Evolutionary conservation across 1,284 basidiomycete genomes (phyloP), one percentile per base, ranked within the genome.

Genomic region (Malassezia furfur): DNA sequence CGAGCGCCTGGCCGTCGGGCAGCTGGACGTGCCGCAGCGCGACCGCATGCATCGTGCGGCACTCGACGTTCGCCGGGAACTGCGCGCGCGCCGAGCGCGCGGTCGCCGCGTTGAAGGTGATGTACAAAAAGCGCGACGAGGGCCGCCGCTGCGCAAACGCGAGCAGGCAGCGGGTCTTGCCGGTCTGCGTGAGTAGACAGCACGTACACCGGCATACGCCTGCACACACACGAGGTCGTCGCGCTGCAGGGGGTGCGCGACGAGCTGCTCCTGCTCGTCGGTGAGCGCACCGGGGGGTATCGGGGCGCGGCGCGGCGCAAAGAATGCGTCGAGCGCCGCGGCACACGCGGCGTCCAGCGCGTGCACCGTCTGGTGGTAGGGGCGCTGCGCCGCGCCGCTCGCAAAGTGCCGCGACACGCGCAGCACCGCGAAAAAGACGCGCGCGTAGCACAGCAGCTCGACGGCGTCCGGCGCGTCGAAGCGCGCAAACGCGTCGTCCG

Each of bases 101-200:
- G n/a, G 66, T 65, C 14, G 66, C 62, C 17, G 62, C 64, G 52
- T 70, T 70, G 54, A 70, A 70, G 2, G 68, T 65, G 14, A 70
- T 61, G 53, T 70, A 70, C 17, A 70, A 60, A 30, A 70, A 66
- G 6, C 60, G 54, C 45, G 63, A 57, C 31, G 58, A 34, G 1
- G 68, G 68, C 6, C 66, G 63, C 25, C 49, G 52, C 30, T 63
- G 48, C 15, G 68, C 64, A 34, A 65, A 68, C 30, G 66, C 66
- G 14, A 65, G 52, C 3, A 70, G 61, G 19, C 66, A 70, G 22
- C 62, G 57, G 5, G 68, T 70, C 50, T 70, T 70, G 25, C 68
- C 68, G 5, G 68, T 70, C 35, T 49, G 39, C 7, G 52, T 32
- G 2, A 35, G 35, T 3, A 5, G 15, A 3, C 5, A 10, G 11